Percentiles rank a stretch among this genome's conserved stretches.
Conservation (phyloP, 176 grass and related monocot species). For the Triticum dicoccoides region DNA sequence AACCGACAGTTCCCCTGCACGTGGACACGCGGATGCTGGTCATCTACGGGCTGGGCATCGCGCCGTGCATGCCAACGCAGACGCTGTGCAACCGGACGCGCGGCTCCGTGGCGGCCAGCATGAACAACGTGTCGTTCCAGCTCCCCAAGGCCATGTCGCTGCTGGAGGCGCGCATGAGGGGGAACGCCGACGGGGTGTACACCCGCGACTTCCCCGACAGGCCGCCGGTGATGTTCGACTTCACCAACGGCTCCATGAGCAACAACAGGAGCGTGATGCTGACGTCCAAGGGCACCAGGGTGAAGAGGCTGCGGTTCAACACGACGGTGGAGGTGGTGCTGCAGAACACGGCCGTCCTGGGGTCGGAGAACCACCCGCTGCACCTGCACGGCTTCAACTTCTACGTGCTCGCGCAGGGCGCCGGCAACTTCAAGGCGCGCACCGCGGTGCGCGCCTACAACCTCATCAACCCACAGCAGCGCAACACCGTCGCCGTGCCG, state of each 20-base stretch:
- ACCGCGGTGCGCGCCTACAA: slow-evolving; percentile 27
- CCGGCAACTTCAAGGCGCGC: slow-evolving; percentile 40
- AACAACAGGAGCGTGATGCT: background rate
- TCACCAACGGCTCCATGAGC: slow-evolving; percentile 20
- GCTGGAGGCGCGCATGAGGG: slow-evolving; percentile 38
- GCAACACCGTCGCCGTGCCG: slow-evolving; percentile 59
- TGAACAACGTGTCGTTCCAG: slow-evolving; percentile 74
- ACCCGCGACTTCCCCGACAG: slow-evolving; percentile 56
- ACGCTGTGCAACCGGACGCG: slow-evolving; percentile 50
- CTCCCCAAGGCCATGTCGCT: slow-evolving; percentile 42
- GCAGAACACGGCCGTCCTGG: slow-evolving; percentile 62
- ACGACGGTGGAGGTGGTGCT: slow-evolving; percentile 61
- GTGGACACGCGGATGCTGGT: slow-evolving; percentile 53
- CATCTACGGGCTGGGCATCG: slow-evolving; percentile 40
- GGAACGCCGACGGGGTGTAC: slow-evolving; percentile 31
- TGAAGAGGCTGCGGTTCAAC: slow-evolving; percentile 55
- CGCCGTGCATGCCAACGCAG: slow-evolving; percentile 37
- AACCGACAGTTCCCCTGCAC: slow-evolving; percentile 41
- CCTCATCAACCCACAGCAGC: slow-evolving; percentile 45
- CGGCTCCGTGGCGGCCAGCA: slow-evolving; percentile 60
- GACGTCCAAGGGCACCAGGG: slow-evolving; percentile 45
- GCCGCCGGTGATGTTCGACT: slow-evolving; percentile 51
- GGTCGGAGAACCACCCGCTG: slow-evolving; percentile 51
- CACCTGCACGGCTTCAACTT: slow-evolving; percentile 65
- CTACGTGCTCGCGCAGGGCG: slow-evolving; percentile 45